Evolutionary conservation across 2,329 filamentous ascomycete species (phyloP).

Genomic region (Teratosphaeriaceae sp.): DNA sequence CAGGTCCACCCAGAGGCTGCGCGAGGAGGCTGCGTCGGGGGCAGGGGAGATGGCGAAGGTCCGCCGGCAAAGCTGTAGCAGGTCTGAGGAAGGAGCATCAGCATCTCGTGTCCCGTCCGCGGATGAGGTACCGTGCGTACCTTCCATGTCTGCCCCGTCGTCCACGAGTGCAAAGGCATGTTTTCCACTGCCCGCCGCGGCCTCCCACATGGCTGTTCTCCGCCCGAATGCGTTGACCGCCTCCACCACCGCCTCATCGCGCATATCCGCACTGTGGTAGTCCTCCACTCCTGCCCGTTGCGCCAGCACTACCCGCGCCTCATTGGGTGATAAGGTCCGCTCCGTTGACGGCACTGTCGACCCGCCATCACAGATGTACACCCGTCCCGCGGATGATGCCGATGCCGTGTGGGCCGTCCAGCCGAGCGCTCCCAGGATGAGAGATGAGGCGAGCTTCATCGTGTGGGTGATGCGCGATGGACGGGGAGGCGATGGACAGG

Average conservation of each 20-base stretch:
- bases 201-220: conserved; percentile 35
- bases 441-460: conserved; percentile 40
- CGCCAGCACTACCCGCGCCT: conserved; percentile 45
- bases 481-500: not conserved
- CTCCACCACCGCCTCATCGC: conserved; percentile 35
- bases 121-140: too few species aligned
- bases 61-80: too few species aligned
- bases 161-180: conserved; percentile 20
- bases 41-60: conserved; percentile 22
- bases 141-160: conserved; percentile 12
- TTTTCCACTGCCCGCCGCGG: conserved; percentile 9
- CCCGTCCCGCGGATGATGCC: conserved; percentile 25
- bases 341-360: conserved; percentile 23
- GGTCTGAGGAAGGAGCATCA: too few species aligned
- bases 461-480: conserved; percentile 18
- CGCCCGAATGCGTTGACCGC: conserved; percentile 43
- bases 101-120: too few species aligned
- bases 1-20: conserved; percentile 25
- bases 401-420: conserved; percentile 23
- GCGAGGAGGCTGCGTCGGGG: conserved; percentile 17
- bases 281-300: conserved; percentile 45
- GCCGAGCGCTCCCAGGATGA: conserved; percentile 35
- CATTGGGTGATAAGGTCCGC: conserved; percentile 34
- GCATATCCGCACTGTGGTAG: conserved; percentile 39
- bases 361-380: conserved; percentile 31